Evolutionary conservation across 1,284 basidiomycete species (phyloP), one percentile per base, ranked within the genome.

Genomic region (Phaffia rhodozyma): DNA sequence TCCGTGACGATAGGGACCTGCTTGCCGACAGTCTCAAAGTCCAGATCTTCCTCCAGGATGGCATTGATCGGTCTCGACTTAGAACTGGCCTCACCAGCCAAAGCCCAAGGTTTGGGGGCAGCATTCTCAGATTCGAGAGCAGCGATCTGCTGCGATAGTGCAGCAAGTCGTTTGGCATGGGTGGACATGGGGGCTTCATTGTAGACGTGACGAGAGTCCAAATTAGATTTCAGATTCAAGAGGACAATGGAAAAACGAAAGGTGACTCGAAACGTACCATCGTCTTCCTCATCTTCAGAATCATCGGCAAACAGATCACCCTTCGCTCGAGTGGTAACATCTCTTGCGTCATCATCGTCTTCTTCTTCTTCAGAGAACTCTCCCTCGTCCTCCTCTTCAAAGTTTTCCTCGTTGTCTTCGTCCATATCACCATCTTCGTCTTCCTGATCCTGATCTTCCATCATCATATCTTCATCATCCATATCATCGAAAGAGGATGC

Each of bases 31-130:
- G 80, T 87, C 69, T 98, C 96, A 69, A 94, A 98, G 66, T 97
- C 93, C 52, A 99, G 81, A 73, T 97, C 90, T 74, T 97, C 89
- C 74, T 91, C 90, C 18, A 99, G 80, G 21, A 97, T 79, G 29
- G 89, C 89, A 76, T 98, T 93, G 72, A 90, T 84, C 1, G 96
- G 94, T 60, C 96, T 83, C 52, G 85, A 78, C 49, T 85, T 82
- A 6, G 89, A 83, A 16, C 82, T 83, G 16, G 91, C 90, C 76
- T 99, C 96, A 55, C 96, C 94, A 78, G 89, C 83, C 47, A 97
- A 79, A 6, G 86, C 86, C 96, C 96, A 99, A 68, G 97, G 93
- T 71, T 81, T 81, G 47, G 78, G 77, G 6, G 76, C 79, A 30
- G 82, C 77, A 55, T 81, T 81, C 71, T 82, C 77, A 30, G 72